Evolutionary conservation across 768 basidiomycete genomes (phyloP), one percentile per base, ranked within the genome.

Genomic region (Porphyrellus cyaneotinctus): DNA sequence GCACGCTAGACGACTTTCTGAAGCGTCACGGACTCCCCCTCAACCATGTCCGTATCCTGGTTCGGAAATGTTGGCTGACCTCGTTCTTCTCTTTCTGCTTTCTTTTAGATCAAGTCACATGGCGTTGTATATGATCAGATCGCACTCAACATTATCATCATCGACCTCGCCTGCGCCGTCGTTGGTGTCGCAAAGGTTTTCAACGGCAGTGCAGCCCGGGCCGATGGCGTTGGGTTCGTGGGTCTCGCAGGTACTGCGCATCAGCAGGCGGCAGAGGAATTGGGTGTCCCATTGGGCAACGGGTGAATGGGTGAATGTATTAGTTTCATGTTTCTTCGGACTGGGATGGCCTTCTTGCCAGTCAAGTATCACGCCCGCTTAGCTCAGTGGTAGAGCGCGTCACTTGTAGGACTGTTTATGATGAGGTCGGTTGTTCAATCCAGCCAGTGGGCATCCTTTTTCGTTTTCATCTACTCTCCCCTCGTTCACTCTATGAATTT

Each of bases 201-300:
- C 63, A 64, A 67, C 30, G 5, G 53, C 58, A 54, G 69, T 59
- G 47, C 60, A 3, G 49, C 49, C 7, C 33, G 26, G 24, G 44
- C 62, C 0, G 53, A 68, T 24, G 58, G 69, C 1, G 73, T 86
- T 0, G 75, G 83, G 0, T 78, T 87, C 58, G 72, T 85, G 58
- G 86, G 85, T 1, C 69, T 88, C 5, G 80, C 84, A 0, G 83
- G 83, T 2, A 83, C 84, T 1, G 74, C 75, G 3, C 86, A 87
- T 62, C 80, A 87, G 50, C 61, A 65, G 11, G 82, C 81, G 1
- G 78, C 81, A 24, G 71, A 74, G 49, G 80, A 81, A 53, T 66
- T 75, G 9, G 79, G 77, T 0, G 78, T 86, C n/a, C n/a, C n/a
- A n/a, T n/a, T n/a, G n/a, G n/a, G n/a, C n/a, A n/a, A n/a, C n/a